Evolutionary conservation across 2,329 filamentous ascomycete genomes (phyloP), one percentile per base, ranked within the genome.

Genomic region (Chalaropsis ovoidea): DNA sequence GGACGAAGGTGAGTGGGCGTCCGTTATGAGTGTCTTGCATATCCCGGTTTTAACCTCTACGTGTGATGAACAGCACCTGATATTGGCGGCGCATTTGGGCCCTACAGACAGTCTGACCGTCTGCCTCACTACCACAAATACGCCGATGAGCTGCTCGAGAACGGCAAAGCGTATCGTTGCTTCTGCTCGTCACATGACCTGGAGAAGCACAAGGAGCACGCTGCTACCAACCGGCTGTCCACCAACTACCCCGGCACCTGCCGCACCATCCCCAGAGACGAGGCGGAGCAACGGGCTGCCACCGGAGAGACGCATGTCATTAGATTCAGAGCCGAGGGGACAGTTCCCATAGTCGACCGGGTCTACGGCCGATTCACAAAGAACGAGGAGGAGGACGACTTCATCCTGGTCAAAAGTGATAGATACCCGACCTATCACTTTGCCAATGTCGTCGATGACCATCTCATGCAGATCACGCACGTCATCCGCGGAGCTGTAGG

Each of bases 371-470:
- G 75, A 11, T 85, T 87, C 69, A 76, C 80, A 76, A 81, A 82
- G 72, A 76, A 77, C 71, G 73, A 80, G 69, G 69, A 76, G 63
- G 76, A 86, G 73, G 90, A 94, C 70, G 92, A 97, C 72, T 93
- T 91, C 22, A 89, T 99, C 68, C 79, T 99, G 49, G 78, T 96
- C 68, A 99, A 99, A 75, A 87, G 86, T 0, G 94, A 99, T 73
- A 92, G 91, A 0, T 88, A 88, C 69, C 94, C 94, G 0, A 99
- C 95, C 0, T 99, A 99, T 72, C 94, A 99, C 75, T 86, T 99
- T 68, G 94, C 94, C 3, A 99, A 97, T 72, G 93, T 99, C 8
- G 87, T 99, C 3, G 94, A 99, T 72, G 94, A 99, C 72, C 90
- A 96, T 74, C 79, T 88, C 68, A 99, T 99, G 94, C 78, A 89